Evolutionary conservation across 2,329 filamentous ascomycete species (phyloP).

Genomic region (Colletotrichum tamarilloi): DNA sequence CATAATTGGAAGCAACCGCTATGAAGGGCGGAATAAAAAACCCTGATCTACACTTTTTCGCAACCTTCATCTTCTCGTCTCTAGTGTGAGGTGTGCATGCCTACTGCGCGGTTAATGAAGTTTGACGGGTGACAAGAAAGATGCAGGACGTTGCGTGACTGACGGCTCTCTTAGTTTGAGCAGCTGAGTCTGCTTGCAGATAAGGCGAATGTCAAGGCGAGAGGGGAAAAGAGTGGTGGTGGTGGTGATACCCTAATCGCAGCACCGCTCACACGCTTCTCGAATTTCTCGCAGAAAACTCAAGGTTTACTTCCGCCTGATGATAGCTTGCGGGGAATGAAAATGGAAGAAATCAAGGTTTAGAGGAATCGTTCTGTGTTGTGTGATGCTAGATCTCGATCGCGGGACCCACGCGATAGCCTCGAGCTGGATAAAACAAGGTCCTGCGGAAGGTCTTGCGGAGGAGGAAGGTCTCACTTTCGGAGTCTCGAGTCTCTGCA

Average conservation of each 20-base stretch:
- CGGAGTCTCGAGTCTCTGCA: no score
- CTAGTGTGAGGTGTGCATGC: not conserved
- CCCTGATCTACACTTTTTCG: constrained; percentile 7
- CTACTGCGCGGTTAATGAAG: not conserved
- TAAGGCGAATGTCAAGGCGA: not conserved
- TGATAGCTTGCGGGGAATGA: no score
- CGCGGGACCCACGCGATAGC: constrained; percentile 18
- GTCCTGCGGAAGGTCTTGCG: not conserved
- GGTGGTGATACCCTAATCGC: no score
- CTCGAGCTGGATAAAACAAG: constrained; percentile 2
- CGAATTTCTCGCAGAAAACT: no score
- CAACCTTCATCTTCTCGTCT: not conserved
- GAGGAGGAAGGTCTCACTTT: no score
- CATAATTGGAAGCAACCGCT: constrained; percentile 15
- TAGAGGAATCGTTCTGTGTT: not conserved
- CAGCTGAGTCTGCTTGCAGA: not conserved
- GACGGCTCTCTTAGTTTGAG: not conserved
- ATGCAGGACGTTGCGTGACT: no score
- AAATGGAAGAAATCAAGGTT: no score
- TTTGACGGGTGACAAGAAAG: not conserved
- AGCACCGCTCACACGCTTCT: not conserved
- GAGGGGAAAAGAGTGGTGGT: not conserved
- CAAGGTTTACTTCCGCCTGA: no score
- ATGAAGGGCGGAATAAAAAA: constrained; percentile 2
- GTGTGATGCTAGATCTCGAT: constrained; percentile 19